Evolutionary conservation across 768 basidiomycete genomes (phyloP).

Genomic region (Lactarius hatsudake): DNA sequence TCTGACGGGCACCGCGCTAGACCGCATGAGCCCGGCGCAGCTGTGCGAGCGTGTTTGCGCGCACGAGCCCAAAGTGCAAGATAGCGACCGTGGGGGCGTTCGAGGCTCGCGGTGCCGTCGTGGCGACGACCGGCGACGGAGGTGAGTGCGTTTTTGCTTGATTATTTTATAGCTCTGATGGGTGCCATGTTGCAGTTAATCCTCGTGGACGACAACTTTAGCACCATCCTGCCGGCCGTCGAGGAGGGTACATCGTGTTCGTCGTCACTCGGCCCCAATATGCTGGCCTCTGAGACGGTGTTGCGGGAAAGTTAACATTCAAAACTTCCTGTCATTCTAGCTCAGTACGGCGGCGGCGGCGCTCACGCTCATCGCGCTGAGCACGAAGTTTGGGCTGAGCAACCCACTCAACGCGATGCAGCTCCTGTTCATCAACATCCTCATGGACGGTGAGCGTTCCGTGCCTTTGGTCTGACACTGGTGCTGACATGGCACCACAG

Average conservation of each 20-base stretch:
- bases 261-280: not conserved
- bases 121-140: conserved; percentile 98
- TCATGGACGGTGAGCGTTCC: conserved; percentile 81
- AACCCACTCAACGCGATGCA: conserved; percentile 98
- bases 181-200: conserved; percentile 61
- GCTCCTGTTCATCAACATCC: conserved; percentile 97
- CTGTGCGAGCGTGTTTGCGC: conserved; percentile 87
- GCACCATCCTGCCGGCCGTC: conserved; percentile 88
- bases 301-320: conserved; percentile 90
- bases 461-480: not conserved
- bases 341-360: conserved; percentile 98
- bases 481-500: conserved; percentile 38
- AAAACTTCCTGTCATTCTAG: conserved; percentile 97
- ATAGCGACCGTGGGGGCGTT: conserved; percentile 96
- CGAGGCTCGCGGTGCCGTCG: conserved; percentile 83
- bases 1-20: conserved; percentile 61
- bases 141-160: conserved; percentile 46
- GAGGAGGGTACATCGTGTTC: conserved; percentile 68
- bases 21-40: conserved; percentile 78
- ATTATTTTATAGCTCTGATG: not conserved
- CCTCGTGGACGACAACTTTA: conserved; percentile 96
- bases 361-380: conserved; percentile 87
- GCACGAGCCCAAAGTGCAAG: conserved; percentile 96
- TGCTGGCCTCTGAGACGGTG: conserved; percentile 17
- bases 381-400: conserved; percentile 82